Base-by-base conservation (phyloP, 1,284 basidiomycete species). In the Gymnopus androsaceus region DNA sequence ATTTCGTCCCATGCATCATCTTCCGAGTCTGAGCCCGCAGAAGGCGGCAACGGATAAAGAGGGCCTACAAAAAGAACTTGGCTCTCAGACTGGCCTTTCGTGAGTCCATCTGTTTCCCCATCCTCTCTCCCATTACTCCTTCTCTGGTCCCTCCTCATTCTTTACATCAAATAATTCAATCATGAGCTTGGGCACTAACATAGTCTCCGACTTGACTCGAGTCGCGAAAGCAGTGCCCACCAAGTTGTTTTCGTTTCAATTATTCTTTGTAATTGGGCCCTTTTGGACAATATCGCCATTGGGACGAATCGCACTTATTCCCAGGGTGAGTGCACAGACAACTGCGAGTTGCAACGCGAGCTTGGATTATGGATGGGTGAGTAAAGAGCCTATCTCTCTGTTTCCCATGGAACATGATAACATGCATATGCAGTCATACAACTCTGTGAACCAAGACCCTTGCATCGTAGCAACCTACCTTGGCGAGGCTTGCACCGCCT, bases 1-100 rank as follows among this genome's bases (percentile, higher is more conserved):
- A 80, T 75, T 48, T 76, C 70, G 61, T 83, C 76, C n/a, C 82
- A 84, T 34, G 77, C 75, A 44, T 85, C 84, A 11, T 75, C 84
- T 15, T 76, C 76, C 31, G 52, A 55, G 14, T 80, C 80, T 7
- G 79, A 81, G 53, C 83, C 82, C 2, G 73, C 73, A 12, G 68
- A 64, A 63, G 14, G n/a, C n/a, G 54, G 50, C 51, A 66, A 58
- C 27, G 59, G 66, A 17, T 63, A 61, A 48, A 57, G 59, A 44
- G 55, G 55, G 21, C 51, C 47, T 28, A 36, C n/a, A n/a, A n/a
- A n/a, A n/a, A n/a, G n/a, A n/a, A n/a, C n/a, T n/a, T n/a, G n/a
- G n/a, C n/a, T n/a, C n/a, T n/a, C n/a, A n/a, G n/a, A n/a, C n/a
- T n/a, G n/a, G n/a, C n/a, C n/a, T n/a, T n/a, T n/a, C n/a, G n/a